These are phyloP conservation scores for Tetradesmus lagerheimii DNA, from an alignment of 139 green algal genomes.

Conservation along the genomic window DNA sequence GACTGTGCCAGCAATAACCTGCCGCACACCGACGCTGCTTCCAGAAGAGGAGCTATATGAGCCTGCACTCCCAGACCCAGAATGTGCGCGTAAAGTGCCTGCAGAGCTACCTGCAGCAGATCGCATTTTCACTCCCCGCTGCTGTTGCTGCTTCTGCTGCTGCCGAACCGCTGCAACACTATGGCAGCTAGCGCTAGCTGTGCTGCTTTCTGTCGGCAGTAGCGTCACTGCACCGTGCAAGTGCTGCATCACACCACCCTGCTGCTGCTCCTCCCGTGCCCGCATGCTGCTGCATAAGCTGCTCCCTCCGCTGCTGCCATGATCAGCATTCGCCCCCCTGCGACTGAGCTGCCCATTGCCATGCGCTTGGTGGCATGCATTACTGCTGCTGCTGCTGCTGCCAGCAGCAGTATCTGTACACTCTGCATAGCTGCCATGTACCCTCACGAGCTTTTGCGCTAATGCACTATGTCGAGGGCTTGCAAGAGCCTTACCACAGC, in stretches of 20 bases:
- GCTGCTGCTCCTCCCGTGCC: neutral
- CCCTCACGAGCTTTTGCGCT: neutral
- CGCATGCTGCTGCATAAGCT: neutral
- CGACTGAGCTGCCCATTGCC: neutral
- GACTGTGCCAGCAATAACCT: neutral
- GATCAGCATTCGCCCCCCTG: too few species aligned
- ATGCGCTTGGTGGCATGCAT: neutral
- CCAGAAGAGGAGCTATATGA: neutral
- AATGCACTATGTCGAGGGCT: neutral
- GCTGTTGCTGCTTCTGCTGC: neutral
- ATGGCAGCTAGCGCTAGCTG: neutral
- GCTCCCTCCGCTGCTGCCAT: neutral
- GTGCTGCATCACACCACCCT: neutral
- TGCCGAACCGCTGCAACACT: neutral
- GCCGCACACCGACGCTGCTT: neutral
- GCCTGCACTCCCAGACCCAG: neutral
- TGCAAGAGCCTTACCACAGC: neutral
- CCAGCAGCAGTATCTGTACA: neutral
- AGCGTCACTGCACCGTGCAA: neutral
- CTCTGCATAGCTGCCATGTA: neutral
- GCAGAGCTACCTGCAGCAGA: neutral
- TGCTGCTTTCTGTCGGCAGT: neutral
- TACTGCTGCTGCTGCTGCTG: neutral
- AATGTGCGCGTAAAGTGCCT: neutral
- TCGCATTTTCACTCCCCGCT: neutral